A percentile compares a stretch with the other conserved stretches of the same genome.
These are phyloP conservation scores for Pythium dissimile DNA, from an alignment of 352 stramenopile genomes.

Conservation along the genomic window DNA sequence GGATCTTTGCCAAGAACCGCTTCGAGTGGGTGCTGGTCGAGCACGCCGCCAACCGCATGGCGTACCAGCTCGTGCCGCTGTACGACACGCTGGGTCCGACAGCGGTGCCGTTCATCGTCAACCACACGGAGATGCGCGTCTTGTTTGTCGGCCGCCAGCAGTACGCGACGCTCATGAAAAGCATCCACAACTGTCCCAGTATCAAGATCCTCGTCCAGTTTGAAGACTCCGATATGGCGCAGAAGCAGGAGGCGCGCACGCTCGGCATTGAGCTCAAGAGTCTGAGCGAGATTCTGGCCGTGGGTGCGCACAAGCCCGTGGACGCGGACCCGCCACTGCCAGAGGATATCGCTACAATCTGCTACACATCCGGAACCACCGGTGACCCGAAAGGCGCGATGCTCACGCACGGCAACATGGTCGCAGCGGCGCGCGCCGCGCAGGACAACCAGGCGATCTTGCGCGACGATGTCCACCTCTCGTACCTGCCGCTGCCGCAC, in stretches of 20 bases:
- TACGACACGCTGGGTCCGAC: conserved; percentile 58
- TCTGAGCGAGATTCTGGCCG: conserved; percentile 26
- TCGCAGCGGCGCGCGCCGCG: not conserved
- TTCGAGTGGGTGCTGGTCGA: conserved; percentile 40
- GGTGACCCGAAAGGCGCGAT: conserved; percentile 94
- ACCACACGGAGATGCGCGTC: conserved; percentile 48
- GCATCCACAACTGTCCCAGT: conserved; percentile 26
- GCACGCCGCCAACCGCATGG: conserved; percentile 44
- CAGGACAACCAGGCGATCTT: conserved; percentile 1
- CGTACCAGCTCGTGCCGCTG: conserved; percentile 43
- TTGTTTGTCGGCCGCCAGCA: conserved; percentile 44
- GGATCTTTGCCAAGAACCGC: conserved; percentile 49
- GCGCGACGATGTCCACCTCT: conserved; percentile 85
- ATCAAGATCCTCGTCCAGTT: conserved; percentile 40
- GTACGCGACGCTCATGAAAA: conserved; percentile 36
- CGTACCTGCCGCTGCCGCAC: conserved; percentile 95
- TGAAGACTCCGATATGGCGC: conserved; percentile 28
- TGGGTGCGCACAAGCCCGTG: conserved; percentile 23
- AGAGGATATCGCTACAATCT: conserved; percentile 87
- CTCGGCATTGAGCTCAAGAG: conserved; percentile 31
- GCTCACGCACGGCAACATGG: conserved; percentile 78
- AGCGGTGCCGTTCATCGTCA: conserved; percentile 47
- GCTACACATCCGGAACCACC: conserved; percentile 93
- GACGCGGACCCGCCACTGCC: conserved; percentile 31
- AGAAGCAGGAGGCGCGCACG: conserved; percentile 16